Evolutionary conservation across 2,329 filamentous ascomycete genomes (phyloP).

Genomic region (Thelonectria blattea): DNA sequence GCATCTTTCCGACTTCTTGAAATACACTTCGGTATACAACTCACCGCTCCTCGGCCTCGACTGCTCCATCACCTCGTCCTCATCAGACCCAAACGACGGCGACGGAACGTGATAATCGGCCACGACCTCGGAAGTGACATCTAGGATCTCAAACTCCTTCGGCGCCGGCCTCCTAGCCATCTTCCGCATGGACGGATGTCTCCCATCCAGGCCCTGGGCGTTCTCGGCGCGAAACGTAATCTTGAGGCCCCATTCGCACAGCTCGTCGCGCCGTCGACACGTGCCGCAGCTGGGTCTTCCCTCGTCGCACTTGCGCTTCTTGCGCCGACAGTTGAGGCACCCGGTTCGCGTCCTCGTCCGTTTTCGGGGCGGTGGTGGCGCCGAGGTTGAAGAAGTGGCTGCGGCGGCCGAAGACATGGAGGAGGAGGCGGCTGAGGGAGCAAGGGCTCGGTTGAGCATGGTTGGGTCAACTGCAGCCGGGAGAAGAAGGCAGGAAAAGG

Average conservation of each 20-base stretch:
- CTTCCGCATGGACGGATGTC: conserved; percentile 45
- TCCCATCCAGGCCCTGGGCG: conserved; percentile 40
- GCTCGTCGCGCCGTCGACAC: conserved; percentile 41
- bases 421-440: neutral
- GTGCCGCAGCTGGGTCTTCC: conserved; percentile 43
- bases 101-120: conserved; percentile 43
- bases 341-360: conserved; percentile 44
- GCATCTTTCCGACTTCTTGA: too few species aligned
- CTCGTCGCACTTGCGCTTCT: conserved; percentile 49
- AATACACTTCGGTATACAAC: neutral
- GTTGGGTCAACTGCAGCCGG: conserved; percentile 32
- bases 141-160: conserved; percentile 45
- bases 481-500: neutral
- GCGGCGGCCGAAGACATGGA: conserved; percentile 3
- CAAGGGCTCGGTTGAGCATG: conserved; percentile 24
- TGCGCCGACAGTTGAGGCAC: conserved; percentile 47
- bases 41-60: conserved; percentile 11
- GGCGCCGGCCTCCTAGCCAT: conserved; percentile 37
- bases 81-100: conserved; percentile 28
- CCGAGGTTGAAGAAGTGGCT: conserved; percentile 1
- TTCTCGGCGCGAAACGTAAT: conserved; percentile 47
- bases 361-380: conserved; percentile 28
- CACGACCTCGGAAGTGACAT: conserved; percentile 46
- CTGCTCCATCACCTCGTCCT: conserved; percentile 16
- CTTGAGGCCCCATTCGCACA: conserved; percentile 47